These are phyloP conservation scores for Acer saccharum DNA, from an alignment of 345 rosid genomes.

Conservation along the genomic window DNA sequence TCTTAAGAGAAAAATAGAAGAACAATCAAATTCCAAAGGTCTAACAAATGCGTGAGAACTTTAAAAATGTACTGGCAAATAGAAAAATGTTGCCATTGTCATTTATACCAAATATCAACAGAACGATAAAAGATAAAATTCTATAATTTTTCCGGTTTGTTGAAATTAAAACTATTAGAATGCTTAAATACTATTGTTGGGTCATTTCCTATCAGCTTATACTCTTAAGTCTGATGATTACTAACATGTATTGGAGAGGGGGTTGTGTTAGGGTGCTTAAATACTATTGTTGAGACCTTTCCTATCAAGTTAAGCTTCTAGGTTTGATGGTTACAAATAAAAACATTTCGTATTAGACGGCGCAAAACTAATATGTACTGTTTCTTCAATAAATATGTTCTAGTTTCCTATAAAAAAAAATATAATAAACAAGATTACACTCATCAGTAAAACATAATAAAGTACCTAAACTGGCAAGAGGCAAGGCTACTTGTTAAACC, in stretches of 20 bases:
- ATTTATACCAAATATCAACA: not conserved
- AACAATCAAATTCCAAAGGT: not conserved
- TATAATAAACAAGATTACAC: not conserved
- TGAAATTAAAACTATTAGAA: not conserved
- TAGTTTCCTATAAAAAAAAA: not conserved
- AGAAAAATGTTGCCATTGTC: too few relatives aligned
- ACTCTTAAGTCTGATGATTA: too few relatives aligned
- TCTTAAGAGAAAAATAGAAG: not conserved
- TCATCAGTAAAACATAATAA: not conserved
- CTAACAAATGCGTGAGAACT: not conserved
- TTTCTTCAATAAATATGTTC: not conserved
- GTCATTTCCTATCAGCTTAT: too few relatives aligned
- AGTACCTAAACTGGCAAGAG: slow-evolving; percentile 80
- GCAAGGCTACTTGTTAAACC: slow-evolving; percentile 87
- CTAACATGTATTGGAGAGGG: too few relatives aligned
- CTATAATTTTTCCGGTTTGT: not conserved
- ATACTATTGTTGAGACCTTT: too few relatives aligned
- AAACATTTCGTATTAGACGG: not conserved
- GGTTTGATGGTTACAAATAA: not conserved
- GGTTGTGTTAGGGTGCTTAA: too few relatives aligned
- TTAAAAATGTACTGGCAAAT: not conserved
- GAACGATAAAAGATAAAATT: not conserved
- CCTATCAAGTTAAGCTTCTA: too few relatives aligned
- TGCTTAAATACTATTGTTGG: too few relatives aligned
- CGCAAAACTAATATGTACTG: not conserved